Evolutionary conservation across 129 eudicot genomes (phyloP).

Genomic region (Flaveria trinervia): DNA sequence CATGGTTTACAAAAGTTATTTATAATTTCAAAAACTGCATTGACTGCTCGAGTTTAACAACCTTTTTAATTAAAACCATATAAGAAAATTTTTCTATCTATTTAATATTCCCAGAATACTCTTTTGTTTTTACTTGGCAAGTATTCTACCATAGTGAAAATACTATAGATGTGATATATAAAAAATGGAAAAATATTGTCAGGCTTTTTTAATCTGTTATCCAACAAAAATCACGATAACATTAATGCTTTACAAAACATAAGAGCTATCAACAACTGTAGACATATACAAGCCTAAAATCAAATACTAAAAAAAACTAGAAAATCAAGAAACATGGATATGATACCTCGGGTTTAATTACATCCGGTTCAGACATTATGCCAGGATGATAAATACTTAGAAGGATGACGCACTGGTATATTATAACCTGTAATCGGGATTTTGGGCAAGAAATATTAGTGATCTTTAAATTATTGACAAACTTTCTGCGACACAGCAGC

Average conservation of each 20-base stretch:
- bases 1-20: constrained; percentile 9
- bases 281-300: constrained; percentile 17
- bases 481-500: neutral
- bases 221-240: neutral
- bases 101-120: neutral
- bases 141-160: constrained; percentile 1
- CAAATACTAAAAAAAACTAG: neutral
- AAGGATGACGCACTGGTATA: neutral
- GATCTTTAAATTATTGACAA: constrained; percentile 10
- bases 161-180: constrained; percentile 1
- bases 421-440: constrained; percentile 29
- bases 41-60: neutral
- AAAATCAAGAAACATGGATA: constrained; percentile 1
- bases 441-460: neutral
- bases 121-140: neutral
- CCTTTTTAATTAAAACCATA: neutral
- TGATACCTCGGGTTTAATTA: constrained; percentile 46
- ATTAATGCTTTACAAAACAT: neutral
- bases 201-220: constrained; percentile 1
- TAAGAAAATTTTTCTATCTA: neutral
- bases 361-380: constrained; percentile 51
- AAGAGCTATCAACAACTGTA: neutral
- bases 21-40: neutral
- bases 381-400: constrained; percentile 23
- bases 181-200: constrained; percentile 1